Percentiles rank a stretch among this genome's conserved stretches.
Conservation (phyloP, 2,329 filamentous ascomycete species). For the Trichoderma citrinoviride region DNA sequence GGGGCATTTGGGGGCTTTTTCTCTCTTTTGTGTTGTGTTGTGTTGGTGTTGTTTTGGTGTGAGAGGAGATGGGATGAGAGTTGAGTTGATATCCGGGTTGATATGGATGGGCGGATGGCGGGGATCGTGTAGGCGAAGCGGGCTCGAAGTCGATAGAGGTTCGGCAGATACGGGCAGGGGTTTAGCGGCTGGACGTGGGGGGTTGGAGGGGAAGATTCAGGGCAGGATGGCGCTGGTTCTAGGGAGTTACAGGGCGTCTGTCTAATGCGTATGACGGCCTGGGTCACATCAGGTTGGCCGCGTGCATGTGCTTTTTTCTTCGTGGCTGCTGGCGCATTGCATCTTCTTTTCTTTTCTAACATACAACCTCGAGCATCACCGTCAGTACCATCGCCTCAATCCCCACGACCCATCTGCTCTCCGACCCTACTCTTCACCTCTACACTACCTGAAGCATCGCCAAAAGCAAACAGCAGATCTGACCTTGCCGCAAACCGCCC, state of each 20-base stretch:
- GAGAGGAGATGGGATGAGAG: neutral
- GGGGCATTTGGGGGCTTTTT: neutral
- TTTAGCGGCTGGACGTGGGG: slow-evolving; percentile 3
- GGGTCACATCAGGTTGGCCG: too few relatives aligned
- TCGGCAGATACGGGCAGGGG: neutral
- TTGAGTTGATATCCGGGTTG: neutral
- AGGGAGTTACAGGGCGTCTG: neutral
- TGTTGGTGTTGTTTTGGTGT: neutral
- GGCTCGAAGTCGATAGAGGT: too few relatives aligned
- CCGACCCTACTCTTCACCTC: too few relatives aligned
- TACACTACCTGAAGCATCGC: too few relatives aligned
- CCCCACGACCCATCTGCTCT: neutral
- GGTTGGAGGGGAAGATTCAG: neutral
- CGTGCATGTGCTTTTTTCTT: neutral
- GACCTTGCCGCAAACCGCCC: neutral
- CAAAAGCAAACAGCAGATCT: too few relatives aligned
- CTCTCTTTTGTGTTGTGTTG: neutral
- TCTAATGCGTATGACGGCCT: too few relatives aligned
- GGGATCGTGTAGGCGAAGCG: too few relatives aligned
- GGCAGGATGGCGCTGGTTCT: neutral
- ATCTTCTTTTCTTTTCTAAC: neutral
- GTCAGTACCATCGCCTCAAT: neutral
- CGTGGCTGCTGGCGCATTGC: neutral
- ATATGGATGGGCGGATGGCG: too few relatives aligned
- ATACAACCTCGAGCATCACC: neutral